Conservation (phyloP, 495 filamentous ascomycete species). For the Aspergillus ostianus region DNA sequence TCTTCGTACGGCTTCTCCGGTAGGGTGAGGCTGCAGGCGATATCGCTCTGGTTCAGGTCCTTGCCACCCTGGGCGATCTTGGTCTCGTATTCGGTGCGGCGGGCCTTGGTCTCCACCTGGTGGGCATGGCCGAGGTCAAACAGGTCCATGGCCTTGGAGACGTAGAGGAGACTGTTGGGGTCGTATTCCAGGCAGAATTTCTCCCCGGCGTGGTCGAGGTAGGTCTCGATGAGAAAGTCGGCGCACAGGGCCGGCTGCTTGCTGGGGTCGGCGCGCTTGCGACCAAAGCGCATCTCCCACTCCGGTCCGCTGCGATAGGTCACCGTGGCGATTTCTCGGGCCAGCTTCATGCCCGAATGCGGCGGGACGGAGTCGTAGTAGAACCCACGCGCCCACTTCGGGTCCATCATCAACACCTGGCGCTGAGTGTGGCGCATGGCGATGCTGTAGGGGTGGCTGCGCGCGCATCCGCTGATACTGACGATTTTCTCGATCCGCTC, state of each 20-base stretch:
- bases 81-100: slow-evolving; percentile 48
- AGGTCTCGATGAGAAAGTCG: slow-evolving; percentile 97
- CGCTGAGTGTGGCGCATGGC: slow-evolving; percentile 98
- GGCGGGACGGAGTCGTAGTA: slow-evolving; percentile 90
- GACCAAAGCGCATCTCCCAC: slow-evolving; percentile 94
- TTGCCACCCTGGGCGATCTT: slow-evolving; percentile 44
- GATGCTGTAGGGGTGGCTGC: slow-evolving; percentile 97
- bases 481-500: slow-evolving; percentile 77
- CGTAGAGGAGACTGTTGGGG: slow-evolving; percentile 92
- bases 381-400: slow-evolving; percentile 94
- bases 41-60: slow-evolving; percentile 27
- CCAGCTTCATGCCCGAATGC: slow-evolving; percentile 96
- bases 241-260: slow-evolving; percentile 90
- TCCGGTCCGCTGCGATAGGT: slow-evolving; percentile 96
- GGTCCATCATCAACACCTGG: slow-evolving; percentile 98
- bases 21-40: slow-evolving; percentile 76
- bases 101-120: slow-evolving; percentile 49
- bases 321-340: slow-evolving; percentile 94
- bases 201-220: slow-evolving; percentile 96
- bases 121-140: slow-evolving; percentile 83
- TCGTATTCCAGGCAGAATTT: slow-evolving; percentile 99
- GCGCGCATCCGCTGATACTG: slow-evolving; percentile 89
- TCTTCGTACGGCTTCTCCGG: slow-evolving; percentile 86
- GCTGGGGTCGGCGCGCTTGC: slow-evolving; percentile 79
- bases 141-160: slow-evolving; percentile 98